Evolutionary conservation across 768 basidiomycete species (phyloP).

Genomic region (Melanogaster broomeanus): DNA sequence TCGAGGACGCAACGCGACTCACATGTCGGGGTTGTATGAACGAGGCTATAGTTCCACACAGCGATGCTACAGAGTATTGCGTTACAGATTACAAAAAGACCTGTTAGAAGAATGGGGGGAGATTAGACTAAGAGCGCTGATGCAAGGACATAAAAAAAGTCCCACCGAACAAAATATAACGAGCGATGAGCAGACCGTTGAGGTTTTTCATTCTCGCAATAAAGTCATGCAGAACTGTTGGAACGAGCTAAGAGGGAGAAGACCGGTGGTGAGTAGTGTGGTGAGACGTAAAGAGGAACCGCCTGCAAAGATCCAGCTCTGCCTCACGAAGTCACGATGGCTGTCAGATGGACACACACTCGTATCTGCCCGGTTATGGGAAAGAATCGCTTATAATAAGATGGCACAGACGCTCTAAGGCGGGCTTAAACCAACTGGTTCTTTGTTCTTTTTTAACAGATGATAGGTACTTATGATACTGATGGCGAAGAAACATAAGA

Average conservation of each 20-base stretch:
- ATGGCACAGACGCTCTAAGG: neutral
- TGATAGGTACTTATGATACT: slow-evolving; percentile 20
- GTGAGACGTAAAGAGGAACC: slow-evolving; percentile 1
- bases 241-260: slow-evolving; percentile 20
- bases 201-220: slow-evolving; percentile 41
- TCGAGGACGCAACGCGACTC: slow-evolving; percentile 22
- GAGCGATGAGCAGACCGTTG: slow-evolving; percentile 46
- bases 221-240: slow-evolving; percentile 28
- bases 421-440: neutral
- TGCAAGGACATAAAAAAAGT: neutral
- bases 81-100: slow-evolving; percentile 61
- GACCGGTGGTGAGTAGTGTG: slow-evolving; percentile 34
- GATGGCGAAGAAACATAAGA: slow-evolving; percentile 6
- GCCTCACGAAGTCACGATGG: slow-evolving; percentile 12
- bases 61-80: slow-evolving; percentile 65
- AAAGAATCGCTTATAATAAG: slow-evolving; percentile 3
- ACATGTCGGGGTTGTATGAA: slow-evolving; percentile 42
- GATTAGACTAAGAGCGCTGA: neutral
- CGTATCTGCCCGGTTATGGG: slow-evolving; percentile 18
- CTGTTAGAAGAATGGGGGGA: slow-evolving; percentile 35
- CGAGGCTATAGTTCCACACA: slow-evolving; percentile 67
- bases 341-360: slow-evolving; percentile 7
- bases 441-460: neutral
- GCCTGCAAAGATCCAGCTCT: slow-evolving; percentile 32
- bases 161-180: slow-evolving; percentile 64